Conservation (phyloP, 2,329 filamentous ascomycete species). For the Penicillium sp. region DNA sequence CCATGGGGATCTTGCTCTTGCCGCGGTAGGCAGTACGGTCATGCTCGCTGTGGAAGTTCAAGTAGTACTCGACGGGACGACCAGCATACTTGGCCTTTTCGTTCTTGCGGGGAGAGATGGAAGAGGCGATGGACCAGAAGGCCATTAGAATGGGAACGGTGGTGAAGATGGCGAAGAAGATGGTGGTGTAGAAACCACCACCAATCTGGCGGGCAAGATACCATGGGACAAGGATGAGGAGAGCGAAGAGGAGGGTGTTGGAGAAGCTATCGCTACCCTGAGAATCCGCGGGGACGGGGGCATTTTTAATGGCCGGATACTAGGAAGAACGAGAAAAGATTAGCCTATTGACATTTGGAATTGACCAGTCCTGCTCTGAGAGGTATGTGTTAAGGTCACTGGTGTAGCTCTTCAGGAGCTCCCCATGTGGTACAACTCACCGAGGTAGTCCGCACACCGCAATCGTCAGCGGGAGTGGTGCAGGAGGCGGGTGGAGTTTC, state of each 20-base stretch:
- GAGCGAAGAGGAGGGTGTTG: conserved; percentile 63
- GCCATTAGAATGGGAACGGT: conserved; percentile 66
- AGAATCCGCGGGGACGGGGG: conserved; percentile 81
- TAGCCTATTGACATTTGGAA: too few relatives aligned
- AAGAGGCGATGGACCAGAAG: conserved; percentile 74
- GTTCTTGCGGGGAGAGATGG: conserved; percentile 77
- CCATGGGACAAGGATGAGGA: conserved; percentile 63
- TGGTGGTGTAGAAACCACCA: conserved; percentile 74
- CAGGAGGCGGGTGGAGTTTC: conserved; percentile 53
- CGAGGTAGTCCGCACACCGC: conserved; percentile 53
- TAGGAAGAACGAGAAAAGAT: conserved; percentile 33
- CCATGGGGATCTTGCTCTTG: conserved; percentile 46
- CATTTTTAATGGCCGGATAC: conserved; percentile 88
- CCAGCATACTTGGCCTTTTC: conserved; percentile 84
- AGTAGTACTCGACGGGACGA: conserved; percentile 81
- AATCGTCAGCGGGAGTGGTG: conserved; percentile 46
- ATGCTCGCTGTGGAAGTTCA: conserved; percentile 41
- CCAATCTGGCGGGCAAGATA: conserved; percentile 76
- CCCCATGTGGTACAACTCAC: too few relatives aligned
- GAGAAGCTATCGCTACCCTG: conserved; percentile 78
- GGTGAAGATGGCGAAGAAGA: conserved; percentile 76
- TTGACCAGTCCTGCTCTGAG: too few relatives aligned
- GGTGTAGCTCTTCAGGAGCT: too few relatives aligned
- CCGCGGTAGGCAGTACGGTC: conserved; percentile 42
- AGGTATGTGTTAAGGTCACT: too few relatives aligned